Evolutionary conservation across 2,329 filamentous ascomycete species (phyloP).

Genomic region (Fusarium abutilonis): DNA sequence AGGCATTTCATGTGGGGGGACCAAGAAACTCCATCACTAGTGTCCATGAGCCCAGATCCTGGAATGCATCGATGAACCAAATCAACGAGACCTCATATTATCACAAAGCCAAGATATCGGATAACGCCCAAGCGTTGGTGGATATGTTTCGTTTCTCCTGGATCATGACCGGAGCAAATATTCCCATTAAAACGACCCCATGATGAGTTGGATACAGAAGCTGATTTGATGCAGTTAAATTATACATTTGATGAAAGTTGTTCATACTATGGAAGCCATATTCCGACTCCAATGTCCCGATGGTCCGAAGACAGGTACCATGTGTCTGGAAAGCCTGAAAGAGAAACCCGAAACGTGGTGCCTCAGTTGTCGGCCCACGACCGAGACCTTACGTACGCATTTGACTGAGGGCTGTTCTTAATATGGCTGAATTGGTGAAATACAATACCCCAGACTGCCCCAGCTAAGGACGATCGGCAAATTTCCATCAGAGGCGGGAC

Average conservation of each 20-base stretch:
- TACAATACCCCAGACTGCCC: slow-evolving; percentile 36
- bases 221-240: not conserved
- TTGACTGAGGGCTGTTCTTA: not conserved
- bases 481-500: slow-evolving; percentile 35
- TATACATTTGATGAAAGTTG: not conserved
- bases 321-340: slow-evolving; percentile 1
- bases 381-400: slow-evolving; percentile 13
- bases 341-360: slow-evolving; percentile 1
- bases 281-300: slow-evolving; percentile 4
- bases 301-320: slow-evolving; percentile 11
- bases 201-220: not conserved
- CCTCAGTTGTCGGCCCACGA: slow-evolving; percentile 42
- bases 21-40: slow-evolving; percentile 14
- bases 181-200: slow-evolving; percentile 7
- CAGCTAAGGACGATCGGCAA: slow-evolving; percentile 34
- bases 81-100: not conserved
- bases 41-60: slow-evolving; percentile 17
- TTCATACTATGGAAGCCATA: not conserved
- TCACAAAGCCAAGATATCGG: slow-evolving; percentile 9
- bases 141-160: not conserved
- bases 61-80: slow-evolving; percentile 1
- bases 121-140: not conserved
- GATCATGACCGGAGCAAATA: slow-evolving; percentile 17
- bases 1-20: slow-evolving; percentile 24
- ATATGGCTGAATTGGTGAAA: slow-evolving; percentile 5